Base-by-base conservation (phyloP, 495 filamentous ascomycete species). In the Xeromyces bisporus region DNA sequence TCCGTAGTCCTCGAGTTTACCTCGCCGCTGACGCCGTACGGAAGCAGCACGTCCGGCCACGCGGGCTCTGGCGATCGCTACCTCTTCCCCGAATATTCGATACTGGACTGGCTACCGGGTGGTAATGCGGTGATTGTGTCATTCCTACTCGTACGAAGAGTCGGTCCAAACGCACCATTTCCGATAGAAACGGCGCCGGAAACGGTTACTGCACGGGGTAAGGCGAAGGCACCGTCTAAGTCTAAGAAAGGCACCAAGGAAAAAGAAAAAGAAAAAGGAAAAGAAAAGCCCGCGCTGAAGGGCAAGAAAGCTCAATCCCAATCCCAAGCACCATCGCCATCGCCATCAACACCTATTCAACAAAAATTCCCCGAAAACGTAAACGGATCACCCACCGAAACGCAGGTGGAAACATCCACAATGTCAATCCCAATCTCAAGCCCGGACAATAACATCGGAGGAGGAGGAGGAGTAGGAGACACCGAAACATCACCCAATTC, bases 1-100 rank as follows among this genome's bases (percentile, higher is more conserved):
- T 70, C 78, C 10, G 62, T 93, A 2, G 72, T 86, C 7, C 80
- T 97, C 32, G 87, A 93, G 46, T 92, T 93, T 41, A 62, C 60
- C 1, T 65, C 60, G 7, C 60, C 60, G 0, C 38, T 63, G 31
- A 62, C 60, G 8, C 58, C 60, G 1, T 62, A 62, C 18, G 57
- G 60, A 46, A 64, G 51, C 34, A 56, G 51, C 18, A 56, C 58
- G 0, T 64, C 71, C 2, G 74, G 75, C 29, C 71, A 76, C 18
- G 77, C 71, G 6, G 69, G 67, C 9, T 71, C 68, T 11, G 84
- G 84, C 7, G 89, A 94, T 46, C 73, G 86, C 12, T 96, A 84
- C 46, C 50, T 86, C 12, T 89, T 97, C 45, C 89, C 89, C 0
- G 84, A 80, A 47, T 68, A 82, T 44, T 75, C 75, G 34, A 79